Evolutionary conservation across 2,329 filamentous ascomycete species (phyloP).

Genomic region (Botryotinia calthae): DNA sequence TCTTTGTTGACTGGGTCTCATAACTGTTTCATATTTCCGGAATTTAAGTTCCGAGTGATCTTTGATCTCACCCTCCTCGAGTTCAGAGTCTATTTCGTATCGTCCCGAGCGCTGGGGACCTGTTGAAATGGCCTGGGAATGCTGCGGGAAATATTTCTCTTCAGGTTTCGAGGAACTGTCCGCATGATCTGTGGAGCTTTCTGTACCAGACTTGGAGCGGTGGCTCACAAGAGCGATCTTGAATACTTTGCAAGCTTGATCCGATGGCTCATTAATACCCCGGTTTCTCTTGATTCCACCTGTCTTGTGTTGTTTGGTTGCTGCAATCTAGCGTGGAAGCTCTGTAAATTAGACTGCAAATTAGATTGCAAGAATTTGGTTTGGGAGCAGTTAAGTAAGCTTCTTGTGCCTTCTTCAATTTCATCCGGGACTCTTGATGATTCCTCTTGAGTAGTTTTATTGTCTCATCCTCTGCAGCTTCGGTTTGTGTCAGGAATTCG

Average conservation of each 20-base stretch:
- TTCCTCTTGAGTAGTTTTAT: background rate
- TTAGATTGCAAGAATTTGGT: background rate
- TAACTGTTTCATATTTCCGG: background rate
- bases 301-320: background rate
- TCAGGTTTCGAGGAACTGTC: background rate
- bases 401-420: background rate
- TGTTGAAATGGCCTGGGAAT: background rate
- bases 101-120: background rate
- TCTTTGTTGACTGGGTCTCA: background rate
- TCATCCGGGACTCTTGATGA: rapidly evolving
- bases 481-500: background rate
- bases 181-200: background rate
- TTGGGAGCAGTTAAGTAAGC: background rate
- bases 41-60: rapidly evolving
- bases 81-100: background rate
- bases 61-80: background rate
- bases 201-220: background rate
- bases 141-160: background rate
- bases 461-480: background rate
- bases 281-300: background rate
- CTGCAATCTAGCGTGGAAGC: background rate
- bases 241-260: background rate
- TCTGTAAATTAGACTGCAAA: background rate
- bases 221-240: background rate
- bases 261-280: background rate